Conservation (phyloP, 2,329 filamentous ascomycete genomes). For the Venturia pyrina region DNA sequence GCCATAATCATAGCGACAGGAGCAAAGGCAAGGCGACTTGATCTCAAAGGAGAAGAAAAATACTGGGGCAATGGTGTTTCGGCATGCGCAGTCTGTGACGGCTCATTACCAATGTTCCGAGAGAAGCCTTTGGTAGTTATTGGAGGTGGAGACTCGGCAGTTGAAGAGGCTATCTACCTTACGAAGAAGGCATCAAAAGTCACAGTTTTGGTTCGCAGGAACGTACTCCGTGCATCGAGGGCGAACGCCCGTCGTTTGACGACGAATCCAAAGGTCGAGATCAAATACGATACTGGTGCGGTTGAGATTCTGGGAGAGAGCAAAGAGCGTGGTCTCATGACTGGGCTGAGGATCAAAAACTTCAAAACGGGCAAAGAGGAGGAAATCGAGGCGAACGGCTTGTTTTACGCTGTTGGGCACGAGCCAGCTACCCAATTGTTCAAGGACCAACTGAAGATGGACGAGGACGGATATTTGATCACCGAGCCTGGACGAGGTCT, state of each 20-base stretch:
- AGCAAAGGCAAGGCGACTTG: constrained; percentile 76
- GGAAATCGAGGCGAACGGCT: constrained; percentile 77
- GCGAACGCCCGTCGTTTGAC: constrained; percentile 85
- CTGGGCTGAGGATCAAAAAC: constrained; percentile 74
- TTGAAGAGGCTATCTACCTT: constrained; percentile 93
- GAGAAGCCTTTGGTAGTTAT: constrained; percentile 95
- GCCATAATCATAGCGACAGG: constrained; percentile 90
- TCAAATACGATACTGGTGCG: constrained; percentile 74
- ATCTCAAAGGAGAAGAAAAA: constrained; percentile 78
- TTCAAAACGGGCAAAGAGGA: constrained; percentile 68
- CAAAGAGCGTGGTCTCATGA: constrained; percentile 69
- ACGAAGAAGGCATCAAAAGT: constrained; percentile 97
- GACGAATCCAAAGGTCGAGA: constrained; percentile 78
- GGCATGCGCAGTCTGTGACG: constrained; percentile 95
- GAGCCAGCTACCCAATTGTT: constrained; percentile 87
- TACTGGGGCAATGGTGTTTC: constrained; percentile 98
- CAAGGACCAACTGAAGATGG: constrained; percentile 80
- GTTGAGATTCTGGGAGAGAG: constrained; percentile 77
- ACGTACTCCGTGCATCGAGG: constrained; percentile 76
- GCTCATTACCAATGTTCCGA: constrained; percentile 92
- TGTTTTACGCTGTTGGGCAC: constrained; percentile 97
- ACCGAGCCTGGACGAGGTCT: constrained; percentile 81
- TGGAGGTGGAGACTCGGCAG: constrained; percentile 90
- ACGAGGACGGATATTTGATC: constrained; percentile 82
- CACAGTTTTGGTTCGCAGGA: constrained; percentile 81